A percentile compares a stretch with the other conserved stretches of the same genome.
phyloP scores from a whole-genome alignment of 164 flowering plant species.

The Vitis labrusca region DNA sequence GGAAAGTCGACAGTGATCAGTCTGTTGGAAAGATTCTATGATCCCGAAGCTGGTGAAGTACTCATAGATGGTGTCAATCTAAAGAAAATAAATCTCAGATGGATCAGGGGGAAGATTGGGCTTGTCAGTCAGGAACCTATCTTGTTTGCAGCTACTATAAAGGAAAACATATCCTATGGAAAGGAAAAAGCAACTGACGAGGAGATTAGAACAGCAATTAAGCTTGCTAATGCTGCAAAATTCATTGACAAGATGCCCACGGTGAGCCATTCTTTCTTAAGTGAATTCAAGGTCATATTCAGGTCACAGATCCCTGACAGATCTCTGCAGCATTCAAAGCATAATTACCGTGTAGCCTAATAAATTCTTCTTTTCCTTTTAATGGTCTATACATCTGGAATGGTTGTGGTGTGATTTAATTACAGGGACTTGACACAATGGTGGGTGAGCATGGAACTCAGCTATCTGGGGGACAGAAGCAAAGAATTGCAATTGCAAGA shows the following conservation, averaged over 20 bases:
- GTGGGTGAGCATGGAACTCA: slow-evolving; percentile 81
- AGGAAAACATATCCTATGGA: slow-evolving; percentile 24
- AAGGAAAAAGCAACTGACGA: slow-evolving; percentile 22
- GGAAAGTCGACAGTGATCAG: slow-evolving; percentile 5
- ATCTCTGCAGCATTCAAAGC: no score
- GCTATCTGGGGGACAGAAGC: slow-evolving; percentile 86
- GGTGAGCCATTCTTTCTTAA: background rate
- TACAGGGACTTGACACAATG: slow-evolving; percentile 74
- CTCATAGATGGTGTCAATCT: slow-evolving; percentile 15
- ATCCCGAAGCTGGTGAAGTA: slow-evolving; percentile 15
- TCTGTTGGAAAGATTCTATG: slow-evolving; percentile 19
- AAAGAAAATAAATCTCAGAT: slow-evolving; percentile 14
- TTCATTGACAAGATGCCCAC: slow-evolving; percentile 21
- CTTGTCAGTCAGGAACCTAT: slow-evolving; percentile 28
- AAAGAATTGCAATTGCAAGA: slow-evolving; percentile 78
- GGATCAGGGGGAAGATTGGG: slow-evolving; percentile 27
- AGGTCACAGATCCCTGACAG: no score
- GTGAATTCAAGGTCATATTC: no score
- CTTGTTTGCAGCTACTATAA: slow-evolving; percentile 17
- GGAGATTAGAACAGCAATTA: slow-evolving; percentile 21
- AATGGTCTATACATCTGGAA: no score
- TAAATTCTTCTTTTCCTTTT: no score
- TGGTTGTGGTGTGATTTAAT: background rate
- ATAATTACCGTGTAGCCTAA: no score
- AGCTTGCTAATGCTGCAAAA: slow-evolving; percentile 24